Base-by-base conservation (phyloP, 225 moss, liverwort and hornwort genomes). In the Pseudoscleropodium purum region DNA sequence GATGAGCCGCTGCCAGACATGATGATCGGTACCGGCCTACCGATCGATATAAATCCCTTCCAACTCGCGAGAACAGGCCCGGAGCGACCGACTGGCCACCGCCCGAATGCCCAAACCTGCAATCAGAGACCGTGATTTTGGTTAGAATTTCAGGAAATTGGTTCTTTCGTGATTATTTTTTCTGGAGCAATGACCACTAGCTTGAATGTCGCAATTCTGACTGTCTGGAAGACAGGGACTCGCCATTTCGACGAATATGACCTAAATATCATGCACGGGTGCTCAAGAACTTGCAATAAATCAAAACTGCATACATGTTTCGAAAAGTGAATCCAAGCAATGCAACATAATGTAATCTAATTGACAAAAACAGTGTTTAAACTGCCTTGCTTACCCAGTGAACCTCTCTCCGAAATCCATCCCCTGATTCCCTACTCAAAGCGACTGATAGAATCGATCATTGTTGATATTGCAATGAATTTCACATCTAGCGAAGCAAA, bases 1-100 rank as follows among this genome's bases (percentile, higher is more conserved):
- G 89, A 75, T 31, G 90, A 85, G 60, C 78, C 79, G 68, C 34
- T 90, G 43, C 89, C 90, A 61, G 91, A 92, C 93, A 93, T 92
- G 36, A 57, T 82, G 19, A 63, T 86, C 18, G 26, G 41, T 31
- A 75, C 21, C 59, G 59, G 21, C 59, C 59, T 59, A 21, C 16
- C 23, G n/a, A 61, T 60, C 21, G 45, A 36, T 59, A 10, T 15
- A 66, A 64, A 34, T 11, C 51, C 49, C n/a, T n/a, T 60, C 54
- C 23, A 21, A 27, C 30, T 65, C 65, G 51, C n/a, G 27, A 45
- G 51, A 29, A 84, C 36, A 11, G n/a, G 62, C 25, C 18, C 16
- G 31, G 49, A 39, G 31, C 23, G 39, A 57, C 12, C 19, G 18
- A 30, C 7, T 31, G 87, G 43, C 29, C 30, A 61, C 76, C 72